Conservation (phyloP, 768 basidiomycete genomes). For the Termitomyces sp. region DNA sequence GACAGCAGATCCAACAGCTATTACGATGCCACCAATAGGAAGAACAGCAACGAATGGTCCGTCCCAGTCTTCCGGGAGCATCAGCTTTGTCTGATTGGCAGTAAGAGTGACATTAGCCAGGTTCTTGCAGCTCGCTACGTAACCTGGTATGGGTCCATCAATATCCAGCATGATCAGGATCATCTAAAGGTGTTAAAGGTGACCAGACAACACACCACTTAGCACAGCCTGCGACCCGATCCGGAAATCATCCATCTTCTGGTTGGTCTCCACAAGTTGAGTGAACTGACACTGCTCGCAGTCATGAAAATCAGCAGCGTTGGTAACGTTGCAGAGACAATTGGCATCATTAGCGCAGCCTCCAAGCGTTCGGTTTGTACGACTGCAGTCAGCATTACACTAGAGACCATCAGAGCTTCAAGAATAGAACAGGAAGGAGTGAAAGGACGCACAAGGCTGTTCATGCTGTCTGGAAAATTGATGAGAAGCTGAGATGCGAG, state of each 20-base stretch:
- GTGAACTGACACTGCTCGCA: constrained; percentile 71
- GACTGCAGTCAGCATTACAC: constrained; percentile 30
- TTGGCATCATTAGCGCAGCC: constrained; percentile 39
- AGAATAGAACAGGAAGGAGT: constrained; percentile 8
- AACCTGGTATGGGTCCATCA: constrained; percentile 35
- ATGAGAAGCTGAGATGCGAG: constrained; percentile 43
- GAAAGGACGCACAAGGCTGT: constrained; percentile 22
- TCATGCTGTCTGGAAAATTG: constrained; percentile 26
- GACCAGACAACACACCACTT: constrained; percentile 33
- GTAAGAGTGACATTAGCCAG: constrained; percentile 32
- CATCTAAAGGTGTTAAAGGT: neutral
- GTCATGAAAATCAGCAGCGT: constrained; percentile 34
- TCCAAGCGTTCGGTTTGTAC: constrained; percentile 21
- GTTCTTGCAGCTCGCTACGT: constrained; percentile 39
- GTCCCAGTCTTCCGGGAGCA: constrained; percentile 50
- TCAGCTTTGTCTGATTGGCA: constrained; percentile 33
- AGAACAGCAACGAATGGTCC: constrained; percentile 51
- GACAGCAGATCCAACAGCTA: constrained; percentile 37
- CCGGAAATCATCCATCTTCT: constrained; percentile 45
- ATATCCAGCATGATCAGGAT: constrained; percentile 1
- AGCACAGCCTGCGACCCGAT: constrained; percentile 60
- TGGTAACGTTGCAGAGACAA: constrained; percentile 50
- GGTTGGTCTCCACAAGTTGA: constrained; percentile 45
- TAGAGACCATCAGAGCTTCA: constrained; percentile 13
- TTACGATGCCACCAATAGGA: constrained; percentile 33